These are phyloP conservation scores for Curvularia hawaiiensis DNA, from an alignment of 2,329 filamentous ascomycete species.

Conservation along the genomic window DNA sequence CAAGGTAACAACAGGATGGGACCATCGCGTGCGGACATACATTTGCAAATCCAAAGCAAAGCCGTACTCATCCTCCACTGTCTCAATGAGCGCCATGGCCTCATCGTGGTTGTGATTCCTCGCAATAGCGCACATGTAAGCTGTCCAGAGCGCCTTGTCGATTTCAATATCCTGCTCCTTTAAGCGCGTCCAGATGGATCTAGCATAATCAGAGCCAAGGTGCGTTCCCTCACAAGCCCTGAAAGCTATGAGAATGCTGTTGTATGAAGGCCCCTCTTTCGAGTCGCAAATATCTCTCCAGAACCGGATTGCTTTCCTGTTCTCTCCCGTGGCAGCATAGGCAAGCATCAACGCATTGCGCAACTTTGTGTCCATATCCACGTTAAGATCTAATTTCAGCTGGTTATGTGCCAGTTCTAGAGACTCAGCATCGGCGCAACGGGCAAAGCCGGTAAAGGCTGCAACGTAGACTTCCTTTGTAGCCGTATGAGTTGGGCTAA, in stretches of 20 bases:
- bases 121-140: conserved; percentile 78
- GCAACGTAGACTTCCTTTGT: conserved; percentile 75
- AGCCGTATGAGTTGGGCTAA: conserved; percentile 67
- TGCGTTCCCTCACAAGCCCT: conserved; percentile 71
- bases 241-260: conserved; percentile 80
- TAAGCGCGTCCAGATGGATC: conserved; percentile 72
- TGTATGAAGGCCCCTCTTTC: conserved; percentile 83
- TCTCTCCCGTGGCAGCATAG: conserved; percentile 71
- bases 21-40: conserved; percentile 58
- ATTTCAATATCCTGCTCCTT: conserved; percentile 78
- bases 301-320: conserved; percentile 72
- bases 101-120: conserved; percentile 73
- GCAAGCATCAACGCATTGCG: conserved; percentile 88
- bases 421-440: conserved; percentile 63
- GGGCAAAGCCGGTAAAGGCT: conserved; percentile 77
- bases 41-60: conserved; percentile 70
- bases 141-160: conserved; percentile 72
- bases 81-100: conserved; percentile 67
- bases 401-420: conserved; percentile 86
- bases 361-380: conserved; percentile 76
- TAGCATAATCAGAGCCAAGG: conserved; percentile 53
- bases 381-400: conserved; percentile 85
- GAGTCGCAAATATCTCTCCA: conserved; percentile 86
- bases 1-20: not conserved
- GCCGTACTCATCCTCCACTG: conserved; percentile 70